These are phyloP conservation scores for Auricularia cornea DNA, from an alignment of 768 basidiomycete genomes.

Conservation along the genomic window DNA sequence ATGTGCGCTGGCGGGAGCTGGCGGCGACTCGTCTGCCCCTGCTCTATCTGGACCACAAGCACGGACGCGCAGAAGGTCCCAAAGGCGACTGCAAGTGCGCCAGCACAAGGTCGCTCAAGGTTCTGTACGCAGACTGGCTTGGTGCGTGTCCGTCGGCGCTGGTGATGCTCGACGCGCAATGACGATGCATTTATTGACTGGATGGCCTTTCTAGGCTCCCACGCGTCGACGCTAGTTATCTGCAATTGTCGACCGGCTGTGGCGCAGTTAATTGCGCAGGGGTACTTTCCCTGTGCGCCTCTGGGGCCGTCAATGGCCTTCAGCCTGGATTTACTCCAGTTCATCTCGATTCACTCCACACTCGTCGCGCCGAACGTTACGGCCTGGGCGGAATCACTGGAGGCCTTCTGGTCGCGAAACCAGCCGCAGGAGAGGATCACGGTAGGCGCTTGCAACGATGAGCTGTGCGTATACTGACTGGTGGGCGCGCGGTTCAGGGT, in stretches of 20 bases:
- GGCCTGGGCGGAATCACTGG: slow-evolving; percentile 3
- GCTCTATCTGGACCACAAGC: no score
- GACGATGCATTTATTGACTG: no score
- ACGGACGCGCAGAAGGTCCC: no score
- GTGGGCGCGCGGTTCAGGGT: no score
- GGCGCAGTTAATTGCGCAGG: neutral
- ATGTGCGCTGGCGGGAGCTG: no score
- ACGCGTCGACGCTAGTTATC: neutral
- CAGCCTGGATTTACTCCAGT: slow-evolving; percentile 5
- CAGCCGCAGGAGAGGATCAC: neutral
- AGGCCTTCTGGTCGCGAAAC: neutral
- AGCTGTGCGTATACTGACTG: neutral
- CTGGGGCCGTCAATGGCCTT: slow-evolving; percentile 2
- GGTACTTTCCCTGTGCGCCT: slow-evolving; percentile 8
- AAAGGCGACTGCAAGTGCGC: no score
- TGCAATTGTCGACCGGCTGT: neutral
- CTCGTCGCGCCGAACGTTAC: slow-evolving; percentile 4
- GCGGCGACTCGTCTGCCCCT: no score
- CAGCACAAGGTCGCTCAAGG: no score
- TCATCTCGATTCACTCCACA: neutral
- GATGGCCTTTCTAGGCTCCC: no score
- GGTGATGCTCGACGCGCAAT: no score
- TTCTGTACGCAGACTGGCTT: no score
- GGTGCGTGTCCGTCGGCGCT: no score
- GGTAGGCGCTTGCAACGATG: neutral